Evolutionary conservation across 169 alveolate species (phyloP).

Genomic region (Perkinsus olseni): DNA sequence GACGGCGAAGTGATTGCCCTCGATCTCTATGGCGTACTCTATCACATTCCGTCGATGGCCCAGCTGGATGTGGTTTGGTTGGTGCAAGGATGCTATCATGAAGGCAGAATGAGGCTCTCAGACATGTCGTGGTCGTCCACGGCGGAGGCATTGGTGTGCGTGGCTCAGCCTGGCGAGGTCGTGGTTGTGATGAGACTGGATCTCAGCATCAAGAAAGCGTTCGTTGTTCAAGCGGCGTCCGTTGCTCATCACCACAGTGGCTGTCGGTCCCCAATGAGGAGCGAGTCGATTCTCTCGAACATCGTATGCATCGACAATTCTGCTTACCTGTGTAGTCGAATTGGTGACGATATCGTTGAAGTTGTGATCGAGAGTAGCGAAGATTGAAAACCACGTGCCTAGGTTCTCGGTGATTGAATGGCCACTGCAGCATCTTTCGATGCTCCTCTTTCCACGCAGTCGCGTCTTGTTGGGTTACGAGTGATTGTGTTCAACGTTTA

Average conservation of each 20-base stretch:
- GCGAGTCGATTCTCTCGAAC: not conserved
- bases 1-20: not conserved
- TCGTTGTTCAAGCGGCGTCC: not conserved
- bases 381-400: too few species aligned
- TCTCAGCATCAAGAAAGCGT: not conserved
- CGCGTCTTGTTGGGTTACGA: too few species aligned
- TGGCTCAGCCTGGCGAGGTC: not conserved
- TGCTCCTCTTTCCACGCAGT: too few species aligned
- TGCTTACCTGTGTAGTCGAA: not conserved
- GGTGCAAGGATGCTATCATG: not conserved
- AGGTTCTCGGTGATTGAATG: too few species aligned
- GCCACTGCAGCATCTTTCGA: too few species aligned
- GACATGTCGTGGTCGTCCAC: not conserved
- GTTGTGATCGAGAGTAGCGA: too few species aligned
- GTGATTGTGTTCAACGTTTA: too few species aligned
- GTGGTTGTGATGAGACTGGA: not conserved
- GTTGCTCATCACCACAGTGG: not conserved
- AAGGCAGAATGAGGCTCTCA: not conserved
- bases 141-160: not conserved
- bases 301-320: not conserved
- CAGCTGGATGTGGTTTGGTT: not conserved
- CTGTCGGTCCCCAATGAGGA: not conserved
- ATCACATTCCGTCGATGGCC: not conserved
- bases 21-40: not conserved
- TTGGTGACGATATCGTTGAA: not conserved